A percentile compares a stretch with the other conserved stretches of the same genome.
Conservation (phyloP, 2,329 filamentous ascomycete species). For the Tolypocladium inflatum region DNA sequence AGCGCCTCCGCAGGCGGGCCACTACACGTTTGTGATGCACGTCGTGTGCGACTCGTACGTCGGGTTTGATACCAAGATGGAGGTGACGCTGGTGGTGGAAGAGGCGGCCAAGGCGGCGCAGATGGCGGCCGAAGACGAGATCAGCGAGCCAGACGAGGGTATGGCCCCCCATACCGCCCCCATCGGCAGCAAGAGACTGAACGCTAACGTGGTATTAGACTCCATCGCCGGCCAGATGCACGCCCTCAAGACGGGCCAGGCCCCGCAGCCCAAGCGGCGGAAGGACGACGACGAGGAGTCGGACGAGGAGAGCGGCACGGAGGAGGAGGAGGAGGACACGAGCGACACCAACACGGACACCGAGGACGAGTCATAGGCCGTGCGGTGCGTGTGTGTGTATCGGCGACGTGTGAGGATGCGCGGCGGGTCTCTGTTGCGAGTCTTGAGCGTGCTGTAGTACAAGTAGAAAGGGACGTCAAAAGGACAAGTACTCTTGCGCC, state of each 20-base stretch:
- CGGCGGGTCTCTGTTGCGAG: neutral
- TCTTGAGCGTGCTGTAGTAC: neutral
- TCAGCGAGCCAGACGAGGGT: conserved; percentile 98
- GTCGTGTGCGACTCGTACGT: conserved; percentile 91
- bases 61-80: conserved; percentile 85
- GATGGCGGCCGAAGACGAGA: conserved; percentile 82
- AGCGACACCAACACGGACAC: conserved; percentile 62
- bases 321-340: conserved; percentile 56
- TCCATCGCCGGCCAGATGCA: conserved; percentile 87
- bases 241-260: conserved; percentile 64
- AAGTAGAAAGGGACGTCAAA: neutral
- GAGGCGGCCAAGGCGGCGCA: conserved; percentile 77
- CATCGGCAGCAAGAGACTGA: neutral
- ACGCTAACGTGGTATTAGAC: conserved; percentile 41
- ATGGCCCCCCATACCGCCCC: conserved; percentile 13
- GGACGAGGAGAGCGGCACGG: conserved; percentile 73
- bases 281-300: conserved; percentile 45
- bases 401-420: neutral
- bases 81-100: conserved; percentile 81
- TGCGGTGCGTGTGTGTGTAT: neutral
- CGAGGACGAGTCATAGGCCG: conserved; percentile 44
- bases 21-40: conserved; percentile 93
- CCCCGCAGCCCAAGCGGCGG: conserved; percentile 49
- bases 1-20: conserved; percentile 81
- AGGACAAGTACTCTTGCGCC: neutral